Evolutionary conservation across 345 rosid species (phyloP).

Genomic region (Acer saccharum): DNA sequence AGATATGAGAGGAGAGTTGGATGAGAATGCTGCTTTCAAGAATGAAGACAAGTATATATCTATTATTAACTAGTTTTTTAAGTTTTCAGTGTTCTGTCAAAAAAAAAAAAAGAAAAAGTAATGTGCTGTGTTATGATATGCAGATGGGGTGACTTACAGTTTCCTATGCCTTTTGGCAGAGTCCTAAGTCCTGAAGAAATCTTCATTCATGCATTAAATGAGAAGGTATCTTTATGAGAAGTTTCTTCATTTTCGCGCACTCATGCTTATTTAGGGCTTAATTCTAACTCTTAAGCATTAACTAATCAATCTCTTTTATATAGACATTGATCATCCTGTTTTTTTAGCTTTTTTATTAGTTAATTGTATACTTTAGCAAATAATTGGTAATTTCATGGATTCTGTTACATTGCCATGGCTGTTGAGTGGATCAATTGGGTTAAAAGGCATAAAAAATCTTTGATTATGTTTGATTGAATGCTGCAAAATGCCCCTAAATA

Average conservation of each 20-base stretch:
- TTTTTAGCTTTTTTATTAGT: neutral
- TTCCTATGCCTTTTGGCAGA: constrained; percentile 90
- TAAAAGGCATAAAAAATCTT: neutral
- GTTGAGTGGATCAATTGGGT: neutral
- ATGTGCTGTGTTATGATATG: neutral
- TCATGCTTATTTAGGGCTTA: no score
- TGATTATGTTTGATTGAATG: neutral
- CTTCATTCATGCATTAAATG: constrained; percentile 81
- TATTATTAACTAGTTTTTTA: neutral
- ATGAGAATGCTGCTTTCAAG: constrained; percentile 93
- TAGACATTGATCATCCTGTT: neutral
- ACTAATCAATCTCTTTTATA: no score
- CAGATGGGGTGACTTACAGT: constrained; percentile 89
- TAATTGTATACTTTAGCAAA: neutral
- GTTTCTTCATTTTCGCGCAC: neutral
- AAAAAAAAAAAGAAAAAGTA: no score
- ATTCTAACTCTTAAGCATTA: no score
- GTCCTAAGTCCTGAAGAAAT: constrained; percentile 73
- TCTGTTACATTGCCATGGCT: neutral
- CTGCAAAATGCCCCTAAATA: neutral
- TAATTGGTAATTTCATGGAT: neutral
- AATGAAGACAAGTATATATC: constrained; percentile 71
- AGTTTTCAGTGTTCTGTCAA: neutral
- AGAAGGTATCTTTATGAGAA: constrained; percentile 54
- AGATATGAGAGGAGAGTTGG: constrained; percentile 94